Conservation (phyloP, 306 rosid genomes). For the Mucuna pruriens region DNA sequence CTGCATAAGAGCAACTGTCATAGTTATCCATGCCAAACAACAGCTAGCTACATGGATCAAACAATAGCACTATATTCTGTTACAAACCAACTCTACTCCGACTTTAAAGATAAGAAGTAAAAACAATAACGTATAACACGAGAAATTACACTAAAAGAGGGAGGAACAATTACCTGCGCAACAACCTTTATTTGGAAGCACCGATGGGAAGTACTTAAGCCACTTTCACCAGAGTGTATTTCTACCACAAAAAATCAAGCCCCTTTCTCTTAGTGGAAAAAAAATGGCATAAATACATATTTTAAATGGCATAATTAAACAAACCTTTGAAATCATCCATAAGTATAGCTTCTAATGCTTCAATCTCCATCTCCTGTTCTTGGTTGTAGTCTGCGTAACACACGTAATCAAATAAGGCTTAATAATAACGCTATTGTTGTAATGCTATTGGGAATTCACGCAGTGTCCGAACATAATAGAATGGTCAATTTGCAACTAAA, state of each 20-base stretch:
- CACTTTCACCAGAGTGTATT: slow-evolving; percentile 96
- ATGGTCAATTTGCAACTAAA: background rate
- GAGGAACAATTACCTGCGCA: slow-evolving; percentile 64
- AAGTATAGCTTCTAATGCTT: slow-evolving; percentile 97
- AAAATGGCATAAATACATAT: background rate
- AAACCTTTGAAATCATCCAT: slow-evolving; percentile 96
- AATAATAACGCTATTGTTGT: background rate
- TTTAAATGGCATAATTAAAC: background rate
- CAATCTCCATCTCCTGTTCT: slow-evolving; percentile 98
- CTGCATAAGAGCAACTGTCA: slow-evolving; percentile 25
- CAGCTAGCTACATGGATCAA: background rate
- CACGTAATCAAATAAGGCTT: background rate
- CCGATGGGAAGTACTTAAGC: slow-evolving; percentile 72
- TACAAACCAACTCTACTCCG: background rate
- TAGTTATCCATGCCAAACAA: slow-evolving; percentile 13
- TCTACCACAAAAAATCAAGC: slow-evolving; percentile 54
- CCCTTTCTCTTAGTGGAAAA: slow-evolving; percentile 11
- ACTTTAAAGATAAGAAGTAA: background rate
- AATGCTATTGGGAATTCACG: background rate
- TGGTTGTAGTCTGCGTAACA: slow-evolving; percentile 61
- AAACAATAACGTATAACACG: background rate
- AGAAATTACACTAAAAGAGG: background rate
- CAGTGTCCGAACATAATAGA: background rate
- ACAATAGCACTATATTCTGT: background rate
- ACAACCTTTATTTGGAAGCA: slow-evolving; percentile 78